phyloP scores from a whole-genome alignment of 2,329 filamentous ascomycete genomes.

The Clonostachys chloroleuca region DNA sequence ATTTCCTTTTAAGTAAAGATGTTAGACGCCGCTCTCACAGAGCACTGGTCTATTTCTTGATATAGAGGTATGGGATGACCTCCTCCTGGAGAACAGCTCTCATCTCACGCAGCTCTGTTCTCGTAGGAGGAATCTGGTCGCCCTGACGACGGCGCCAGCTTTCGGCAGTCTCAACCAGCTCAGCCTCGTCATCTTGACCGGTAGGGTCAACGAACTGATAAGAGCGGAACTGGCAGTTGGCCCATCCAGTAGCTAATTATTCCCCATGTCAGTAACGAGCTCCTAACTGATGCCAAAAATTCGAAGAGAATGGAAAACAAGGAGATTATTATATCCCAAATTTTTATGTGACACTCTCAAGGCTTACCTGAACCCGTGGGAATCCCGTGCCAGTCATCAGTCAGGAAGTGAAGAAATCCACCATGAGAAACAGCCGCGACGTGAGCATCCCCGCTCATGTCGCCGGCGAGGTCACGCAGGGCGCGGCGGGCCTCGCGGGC shows the following conservation, averaged over 20 bases:
- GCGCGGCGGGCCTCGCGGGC: slow-evolving; percentile 57
- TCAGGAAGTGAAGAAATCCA: slow-evolving; percentile 79
- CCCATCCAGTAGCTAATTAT: slow-evolving; percentile 63
- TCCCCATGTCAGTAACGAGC: not conserved
- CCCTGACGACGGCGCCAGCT: slow-evolving; percentile 42
- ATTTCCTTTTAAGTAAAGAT: no score
- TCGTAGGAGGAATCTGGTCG: slow-evolving; percentile 29
- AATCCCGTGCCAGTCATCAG: slow-evolving; percentile 71
- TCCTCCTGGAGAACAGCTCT: slow-evolving; percentile 26
- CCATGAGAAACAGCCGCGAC: slow-evolving; percentile 79
- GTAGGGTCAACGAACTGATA: slow-evolving; percentile 56
- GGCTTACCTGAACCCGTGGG: slow-evolving; percentile 30
- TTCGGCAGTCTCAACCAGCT: slow-evolving; percentile 40
- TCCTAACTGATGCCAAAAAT: not conserved
- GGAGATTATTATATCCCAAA: no score
- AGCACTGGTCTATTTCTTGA: slow-evolving; percentile 1
- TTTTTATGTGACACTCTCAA: not conserved
- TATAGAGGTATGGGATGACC: slow-evolving; percentile 30
- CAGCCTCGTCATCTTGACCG: slow-evolving; percentile 42
- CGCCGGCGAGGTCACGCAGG: slow-evolving; percentile 40
- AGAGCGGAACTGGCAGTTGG: slow-evolving; percentile 67
- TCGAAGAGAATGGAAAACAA: not conserved
- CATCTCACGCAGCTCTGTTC: slow-evolving; percentile 40
- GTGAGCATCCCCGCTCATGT: slow-evolving; percentile 30
- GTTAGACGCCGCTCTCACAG: no score